Conservation (phyloP, 495 filamentous ascomycete genomes). For the Bathelium albidoporum region DNA sequence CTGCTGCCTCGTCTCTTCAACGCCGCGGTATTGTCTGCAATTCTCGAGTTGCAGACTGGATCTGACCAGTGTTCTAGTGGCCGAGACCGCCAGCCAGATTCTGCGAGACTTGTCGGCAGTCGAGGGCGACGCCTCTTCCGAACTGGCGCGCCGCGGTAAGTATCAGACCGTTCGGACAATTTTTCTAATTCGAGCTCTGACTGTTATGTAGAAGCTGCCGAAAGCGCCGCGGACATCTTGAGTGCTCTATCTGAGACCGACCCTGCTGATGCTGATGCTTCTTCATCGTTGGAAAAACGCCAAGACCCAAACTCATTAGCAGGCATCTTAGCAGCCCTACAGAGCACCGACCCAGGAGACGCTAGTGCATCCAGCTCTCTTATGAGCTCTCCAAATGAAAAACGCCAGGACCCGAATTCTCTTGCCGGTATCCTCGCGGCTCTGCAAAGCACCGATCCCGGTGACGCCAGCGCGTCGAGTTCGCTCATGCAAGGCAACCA, state of each 20-base stretch:
- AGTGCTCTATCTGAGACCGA: neutral
- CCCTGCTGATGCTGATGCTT: neutral
- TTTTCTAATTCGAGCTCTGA: neutral
- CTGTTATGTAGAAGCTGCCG: neutral
- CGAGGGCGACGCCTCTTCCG: neutral
- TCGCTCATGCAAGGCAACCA: neutral
- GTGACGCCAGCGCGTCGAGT: neutral
- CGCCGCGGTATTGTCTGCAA: neutral
- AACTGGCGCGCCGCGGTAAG: neutral
- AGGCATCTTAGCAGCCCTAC: neutral
- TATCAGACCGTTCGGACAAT: neutral
- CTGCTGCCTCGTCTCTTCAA: neutral
- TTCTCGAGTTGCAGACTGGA: neutral
- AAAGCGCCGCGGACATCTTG: neutral
- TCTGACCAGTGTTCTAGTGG: neutral
- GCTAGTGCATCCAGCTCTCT: neutral
- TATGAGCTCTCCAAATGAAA: neutral
- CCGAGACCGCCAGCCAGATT: neutral
- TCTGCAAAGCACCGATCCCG: neutral
- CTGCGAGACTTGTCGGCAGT: constrained; percentile 1
- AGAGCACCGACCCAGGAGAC: neutral
- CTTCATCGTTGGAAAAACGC: neutral
- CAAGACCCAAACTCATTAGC: constrained; percentile 1
- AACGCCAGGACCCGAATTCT: constrained; percentile 1
- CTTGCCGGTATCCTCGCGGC: neutral